These are phyloP conservation scores for Alnus glutinosa DNA, from an alignment of 306 rosid species.

Conservation along the genomic window DNA sequence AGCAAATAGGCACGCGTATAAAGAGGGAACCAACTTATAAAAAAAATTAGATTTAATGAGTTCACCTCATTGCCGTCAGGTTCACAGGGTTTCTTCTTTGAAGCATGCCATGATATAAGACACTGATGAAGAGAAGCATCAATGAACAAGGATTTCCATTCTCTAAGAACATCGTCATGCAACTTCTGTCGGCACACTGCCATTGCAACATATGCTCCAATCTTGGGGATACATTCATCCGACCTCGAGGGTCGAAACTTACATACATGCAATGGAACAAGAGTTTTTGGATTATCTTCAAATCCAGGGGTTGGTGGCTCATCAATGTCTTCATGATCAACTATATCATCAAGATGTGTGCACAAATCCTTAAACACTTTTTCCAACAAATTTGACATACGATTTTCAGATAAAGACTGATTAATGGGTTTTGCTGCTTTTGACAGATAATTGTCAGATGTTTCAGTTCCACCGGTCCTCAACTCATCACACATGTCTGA, in stretches of 20 bases:
- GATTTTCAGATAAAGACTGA: constrained; percentile 37
- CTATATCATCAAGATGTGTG: constrained; percentile 35
- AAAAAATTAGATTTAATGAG: constrained; percentile 16
- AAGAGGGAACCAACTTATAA: constrained; percentile 11
- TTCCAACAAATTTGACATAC: constrained; percentile 47
- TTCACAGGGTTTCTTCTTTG: constrained; percentile 50
- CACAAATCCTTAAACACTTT: constrained; percentile 58
- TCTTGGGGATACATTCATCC: constrained; percentile 61
- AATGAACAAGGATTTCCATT: constrained; percentile 54
- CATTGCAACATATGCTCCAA: constrained; percentile 64
- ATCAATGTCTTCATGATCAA: constrained; percentile 43
- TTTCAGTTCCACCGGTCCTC: constrained; percentile 30
- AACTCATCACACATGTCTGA: constrained; percentile 34
- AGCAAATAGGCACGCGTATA: constrained; percentile 22
- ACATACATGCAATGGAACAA: constrained; percentile 28
- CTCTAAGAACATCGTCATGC: constrained; percentile 63
- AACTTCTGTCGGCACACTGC: constrained; percentile 83
- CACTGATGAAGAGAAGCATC: constrained; percentile 44
- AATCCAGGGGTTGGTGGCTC: constrained; percentile 70
- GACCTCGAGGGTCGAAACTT: constrained; percentile 61
- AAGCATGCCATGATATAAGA: constrained; percentile 39
- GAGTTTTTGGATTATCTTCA: constrained; percentile 39
- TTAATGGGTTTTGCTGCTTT: constrained; percentile 31
- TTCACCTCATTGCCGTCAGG: constrained; percentile 48
- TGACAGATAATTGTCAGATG: constrained; percentile 30